Conservation (phyloP, 352 stramenopile genomes). For the Phytophthora fragariae region DNA sequence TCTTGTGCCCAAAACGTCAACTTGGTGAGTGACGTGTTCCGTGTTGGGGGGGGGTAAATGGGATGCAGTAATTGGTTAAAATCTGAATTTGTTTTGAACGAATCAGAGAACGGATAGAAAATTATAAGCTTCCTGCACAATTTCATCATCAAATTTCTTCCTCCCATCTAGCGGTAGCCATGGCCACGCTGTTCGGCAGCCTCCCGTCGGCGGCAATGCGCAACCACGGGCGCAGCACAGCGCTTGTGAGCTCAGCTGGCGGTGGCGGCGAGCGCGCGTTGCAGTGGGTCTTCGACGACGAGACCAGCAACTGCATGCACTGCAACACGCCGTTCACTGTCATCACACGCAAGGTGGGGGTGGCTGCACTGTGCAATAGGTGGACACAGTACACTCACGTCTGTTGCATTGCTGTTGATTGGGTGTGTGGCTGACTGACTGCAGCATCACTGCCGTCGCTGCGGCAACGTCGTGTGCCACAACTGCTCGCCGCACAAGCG, state of each 20-base stretch:
- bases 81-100: constrained; percentile 3
- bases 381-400: background rate
- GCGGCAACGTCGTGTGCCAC: constrained; percentile 86
- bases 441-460: constrained; percentile 85
- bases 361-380: background rate
- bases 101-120: constrained; percentile 5
- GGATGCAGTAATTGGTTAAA: constrained; percentile 26
- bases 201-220: constrained; percentile 69
- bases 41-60: background rate
- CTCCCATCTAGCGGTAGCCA: constrained; percentile 14
- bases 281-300: constrained; percentile 87
- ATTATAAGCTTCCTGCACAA: background rate
- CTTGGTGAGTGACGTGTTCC: constrained; percentile 43
- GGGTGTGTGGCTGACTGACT: constrained; percentile 9
- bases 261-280: constrained; percentile 60
- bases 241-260: constrained; percentile 41
- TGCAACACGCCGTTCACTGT: constrained; percentile 88
- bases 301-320: constrained; percentile 89
- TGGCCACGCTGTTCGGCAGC: constrained; percentile 78
- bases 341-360: constrained; percentile 77
- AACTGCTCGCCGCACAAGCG: constrained; percentile 90
- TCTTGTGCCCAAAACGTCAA: constrained; percentile 17
- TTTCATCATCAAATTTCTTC: constrained; percentile 12
- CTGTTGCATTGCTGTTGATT: background rate
- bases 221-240: constrained; percentile 52